phyloP scores from a whole-genome alignment of 169 alveolate genomes.

The Eimeria tenella region DNA sequence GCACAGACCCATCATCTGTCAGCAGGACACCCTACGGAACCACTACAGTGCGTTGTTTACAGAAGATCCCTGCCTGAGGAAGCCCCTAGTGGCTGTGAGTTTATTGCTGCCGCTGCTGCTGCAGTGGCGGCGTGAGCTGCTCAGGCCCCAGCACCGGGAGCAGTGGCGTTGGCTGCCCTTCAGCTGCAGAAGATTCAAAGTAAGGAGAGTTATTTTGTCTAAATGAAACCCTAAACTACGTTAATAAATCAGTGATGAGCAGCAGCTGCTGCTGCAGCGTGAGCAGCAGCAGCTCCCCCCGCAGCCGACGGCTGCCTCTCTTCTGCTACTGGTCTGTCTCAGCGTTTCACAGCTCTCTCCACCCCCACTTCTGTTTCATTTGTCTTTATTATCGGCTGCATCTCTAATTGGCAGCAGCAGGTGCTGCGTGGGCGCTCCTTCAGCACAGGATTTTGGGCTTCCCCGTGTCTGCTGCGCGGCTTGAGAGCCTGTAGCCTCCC shows the following conservation, averaged over 20 bases:
- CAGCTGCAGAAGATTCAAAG: neutral
- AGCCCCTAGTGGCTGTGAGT: neutral
- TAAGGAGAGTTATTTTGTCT: neutral
- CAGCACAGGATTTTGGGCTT: no score
- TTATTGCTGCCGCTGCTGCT: neutral
- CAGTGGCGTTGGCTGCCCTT: neutral
- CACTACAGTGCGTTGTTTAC: neutral
- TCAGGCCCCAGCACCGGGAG: neutral
- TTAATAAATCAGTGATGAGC: neutral
- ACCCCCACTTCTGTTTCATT: neutral
- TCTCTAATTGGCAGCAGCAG: no score
- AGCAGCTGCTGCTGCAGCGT: neutral
- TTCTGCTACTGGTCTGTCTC: neutral
- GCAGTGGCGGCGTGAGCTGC: conserved; percentile 5
- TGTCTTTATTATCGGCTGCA: no score
- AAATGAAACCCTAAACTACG: neutral
- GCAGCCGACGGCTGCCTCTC: conserved; percentile 4
- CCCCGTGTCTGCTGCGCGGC: no score
- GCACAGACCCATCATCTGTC: neutral
- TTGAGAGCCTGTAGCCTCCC: no score
- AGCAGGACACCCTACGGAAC: neutral
- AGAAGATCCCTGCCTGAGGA: neutral
- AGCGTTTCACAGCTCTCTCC: neutral
- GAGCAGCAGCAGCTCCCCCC: neutral
- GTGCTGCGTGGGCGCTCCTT: no score